Evolutionary conservation across 352 stramenopile species (phyloP), one percentile per base, ranked within the genome.

Genomic region (Pythium utonaiense): DNA sequence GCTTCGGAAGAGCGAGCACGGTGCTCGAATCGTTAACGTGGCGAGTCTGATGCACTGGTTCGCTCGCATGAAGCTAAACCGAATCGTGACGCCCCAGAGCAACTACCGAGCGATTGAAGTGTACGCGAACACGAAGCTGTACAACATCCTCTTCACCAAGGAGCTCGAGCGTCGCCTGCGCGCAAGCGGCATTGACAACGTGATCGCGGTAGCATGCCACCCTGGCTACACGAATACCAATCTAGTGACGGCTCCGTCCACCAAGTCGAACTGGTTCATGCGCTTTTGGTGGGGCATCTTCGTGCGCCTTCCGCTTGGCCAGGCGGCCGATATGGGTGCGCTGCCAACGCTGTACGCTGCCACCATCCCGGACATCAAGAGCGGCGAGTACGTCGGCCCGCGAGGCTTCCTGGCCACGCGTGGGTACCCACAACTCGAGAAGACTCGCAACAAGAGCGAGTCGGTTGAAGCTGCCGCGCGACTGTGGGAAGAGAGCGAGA

Each of bases 61-160:
- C 25, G 71, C 73, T 13, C 67, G 66, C 49, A 53, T 56, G 44
- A 40, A 60, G 27, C 56, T 86, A 28, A 67, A 65, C 52, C 53
- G 53, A 36, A 65, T 87, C 38, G 62, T 76, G 36, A 76, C 67
- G n/a, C 28, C 74, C 10, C 60, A 72, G 5, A 59, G 69, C 53
- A 76, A 75, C 19, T 71, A 70, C 50, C 48, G 64, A 16, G 41
- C 41, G 25, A 44, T 53, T 10, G 19, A 25, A 13, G 57, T 58
- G 5, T 87, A 87, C 51, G 34, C 57, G 8, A 74, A 78, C 53
- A 75, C 73, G 22, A 87, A 87, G 58, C 48, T 87, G 2, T 74
- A 49, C 53, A 84, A 83, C 58, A 36, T 82, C 22, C 51, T 85
- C 0, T 85, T 82, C 57, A 78, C 69, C 17, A 31, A 59, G 0